Evolutionary conservation across 2,329 filamentous ascomycete species (phyloP), one percentile per base, ranked within the genome.

Genomic region (Rhynchosporium agropyri): DNA sequence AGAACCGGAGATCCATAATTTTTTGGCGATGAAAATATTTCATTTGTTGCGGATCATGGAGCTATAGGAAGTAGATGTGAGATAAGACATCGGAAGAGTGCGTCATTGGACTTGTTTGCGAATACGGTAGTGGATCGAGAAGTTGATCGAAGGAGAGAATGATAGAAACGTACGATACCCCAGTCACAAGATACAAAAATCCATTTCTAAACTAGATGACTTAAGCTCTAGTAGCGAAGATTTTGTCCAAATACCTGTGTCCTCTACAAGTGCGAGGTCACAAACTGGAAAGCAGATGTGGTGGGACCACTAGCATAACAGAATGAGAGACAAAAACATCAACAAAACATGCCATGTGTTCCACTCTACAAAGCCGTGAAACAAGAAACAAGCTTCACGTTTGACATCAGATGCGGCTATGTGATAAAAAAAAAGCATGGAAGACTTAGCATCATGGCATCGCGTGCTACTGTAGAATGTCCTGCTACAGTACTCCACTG

Each of bases 151-250:
- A 50, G 9, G 15, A 5, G 5, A 2, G 8, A 29, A 20, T 28
- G 20, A 9, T 13, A 31, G 49, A 51, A 36, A 36, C 31, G 29
- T 31, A 51, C 29, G 29, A 51, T 51, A 51, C 49, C 49, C 48
- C 49, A 36, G 20, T n/a, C 36, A 36, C 31, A 51, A 12, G 4
- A 31, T 13, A 36, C 9, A n/a, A 9, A 51, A 51, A 5, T 51
- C 31, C 31, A 31, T 33, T 15, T 7, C 48, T 4, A 15, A 15
- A 33, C 20, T 20, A 20, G 20, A 20, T 20, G 20, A 20, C 20
- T 20, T 20, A 20, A 20, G 20, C 20, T 20, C 20, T 20, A 20
- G 20, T 20, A 20, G 20, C 20, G 20, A 20, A 1, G 20, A 20
- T 20, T 20, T 20, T 20, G 20, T 20, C 20, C 20, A 20, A 20